A percentile compares a stretch with the other conserved stretches of the same genome.
Evolutionary conservation across 2,329 filamentous ascomycete species (phyloP).

Genomic region (Alternaria rosae): DNA sequence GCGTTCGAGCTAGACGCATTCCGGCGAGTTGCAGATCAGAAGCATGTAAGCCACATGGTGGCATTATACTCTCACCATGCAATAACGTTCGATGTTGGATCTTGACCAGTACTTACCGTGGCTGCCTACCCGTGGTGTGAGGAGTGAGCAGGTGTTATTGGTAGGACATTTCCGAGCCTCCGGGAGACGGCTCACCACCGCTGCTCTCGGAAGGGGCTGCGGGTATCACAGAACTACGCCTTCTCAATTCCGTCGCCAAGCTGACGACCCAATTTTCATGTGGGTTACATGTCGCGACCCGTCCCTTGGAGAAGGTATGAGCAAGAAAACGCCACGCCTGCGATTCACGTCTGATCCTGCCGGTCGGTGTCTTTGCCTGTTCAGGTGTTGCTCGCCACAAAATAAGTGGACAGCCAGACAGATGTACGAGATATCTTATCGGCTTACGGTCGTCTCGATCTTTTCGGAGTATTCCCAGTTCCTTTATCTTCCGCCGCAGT

Average conservation of each 20-base stretch:
- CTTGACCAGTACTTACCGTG: neutral
- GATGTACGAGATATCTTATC: neutral
- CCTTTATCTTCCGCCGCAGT: neutral
- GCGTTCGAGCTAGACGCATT: neutral
- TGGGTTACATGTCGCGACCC: neutral
- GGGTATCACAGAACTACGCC: neutral
- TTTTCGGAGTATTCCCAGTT: neutral
- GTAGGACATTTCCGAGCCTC: neutral
- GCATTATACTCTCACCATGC: neutral
- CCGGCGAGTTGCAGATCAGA: neutral
- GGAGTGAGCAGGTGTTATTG: neutral
- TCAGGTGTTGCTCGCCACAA: neutral
- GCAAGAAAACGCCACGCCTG: neutral
- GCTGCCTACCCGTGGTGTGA: neutral
- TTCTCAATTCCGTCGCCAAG: neutral
- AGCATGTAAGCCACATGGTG: neutral
- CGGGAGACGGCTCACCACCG: neutral
- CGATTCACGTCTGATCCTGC: constrained; percentile 1
- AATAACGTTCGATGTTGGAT: neutral
- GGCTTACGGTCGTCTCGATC: neutral
- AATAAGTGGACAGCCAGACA: neutral
- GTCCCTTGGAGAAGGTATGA: neutral
- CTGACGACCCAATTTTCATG: neutral
- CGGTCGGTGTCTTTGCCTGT: neutral
- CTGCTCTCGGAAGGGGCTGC: neutral